These are phyloP conservation scores for Leccinellum luteum DNA, from an alignment of 768 basidiomycete genomes.

Conservation along the genomic window DNA sequence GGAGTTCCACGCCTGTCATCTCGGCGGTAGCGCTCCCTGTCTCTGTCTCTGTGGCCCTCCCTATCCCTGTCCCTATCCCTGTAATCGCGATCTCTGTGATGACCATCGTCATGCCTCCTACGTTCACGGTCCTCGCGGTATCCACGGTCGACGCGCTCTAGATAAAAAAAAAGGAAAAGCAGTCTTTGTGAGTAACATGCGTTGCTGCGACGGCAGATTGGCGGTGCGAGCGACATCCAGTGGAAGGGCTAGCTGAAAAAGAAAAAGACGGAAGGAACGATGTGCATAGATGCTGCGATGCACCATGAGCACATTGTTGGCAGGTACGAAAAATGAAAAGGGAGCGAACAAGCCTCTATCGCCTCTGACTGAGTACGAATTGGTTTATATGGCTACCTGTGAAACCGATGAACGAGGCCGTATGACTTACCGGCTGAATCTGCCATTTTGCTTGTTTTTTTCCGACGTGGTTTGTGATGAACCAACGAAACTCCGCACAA, in stretches of 20 bases:
- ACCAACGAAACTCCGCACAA: slow-evolving; percentile 21
- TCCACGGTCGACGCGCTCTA: slow-evolving; percentile 49
- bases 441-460: slow-evolving; percentile 35
- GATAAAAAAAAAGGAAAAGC: slow-evolving; percentile 44
- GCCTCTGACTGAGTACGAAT: slow-evolving; percentile 32
- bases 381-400: slow-evolving; percentile 28
- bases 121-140: slow-evolving; percentile 65
- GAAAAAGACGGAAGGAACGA: slow-evolving; percentile 37
- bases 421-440: slow-evolving; percentile 56
- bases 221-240: slow-evolving; percentile 37
- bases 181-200: slow-evolving; percentile 51
- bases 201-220: slow-evolving; percentile 42
- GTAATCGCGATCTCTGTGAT: slow-evolving; percentile 51
- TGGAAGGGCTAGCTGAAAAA: slow-evolving; percentile 62
- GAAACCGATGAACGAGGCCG: slow-evolving; percentile 20
- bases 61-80: slow-evolving; percentile 39
- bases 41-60: slow-evolving; percentile 30
- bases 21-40: slow-evolving; percentile 39
- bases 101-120: slow-evolving; percentile 59
- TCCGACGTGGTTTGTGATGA: slow-evolving; percentile 25
- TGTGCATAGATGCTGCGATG: slow-evolving; percentile 43
- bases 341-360: slow-evolving; percentile 30
- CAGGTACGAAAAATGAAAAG: slow-evolving; percentile 35
- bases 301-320: slow-evolving; percentile 65
- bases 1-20: slow-evolving; percentile 52